A percentile compares a stretch with the other conserved stretches of the same genome.
These are phyloP conservation scores for Epipyxis sp. DNA, from an alignment of 108 stramenopile species.

Conservation along the genomic window DNA sequence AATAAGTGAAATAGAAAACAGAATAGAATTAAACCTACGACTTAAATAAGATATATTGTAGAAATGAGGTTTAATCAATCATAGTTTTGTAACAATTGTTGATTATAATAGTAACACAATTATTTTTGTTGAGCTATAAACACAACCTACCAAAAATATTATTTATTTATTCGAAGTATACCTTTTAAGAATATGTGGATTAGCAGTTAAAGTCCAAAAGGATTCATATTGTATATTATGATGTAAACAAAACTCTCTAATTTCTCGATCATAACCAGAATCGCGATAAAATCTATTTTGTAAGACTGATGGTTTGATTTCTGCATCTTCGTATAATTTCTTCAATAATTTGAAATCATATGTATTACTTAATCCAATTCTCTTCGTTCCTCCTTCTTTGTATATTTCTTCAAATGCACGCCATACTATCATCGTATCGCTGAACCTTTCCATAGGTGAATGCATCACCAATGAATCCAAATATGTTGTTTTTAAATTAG, in stretches of 20 bases:
- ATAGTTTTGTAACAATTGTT: too few species aligned
- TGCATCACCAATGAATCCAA: slow-evolving; percentile 70
- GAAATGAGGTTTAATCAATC: too few species aligned
- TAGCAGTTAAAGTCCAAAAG: slow-evolving; percentile 67
- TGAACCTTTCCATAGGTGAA: slow-evolving; percentile 56
- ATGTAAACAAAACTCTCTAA: slow-evolving; percentile 68
- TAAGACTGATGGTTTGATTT: slow-evolving; percentile 70
- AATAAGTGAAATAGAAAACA: too few species aligned
- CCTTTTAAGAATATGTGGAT: slow-evolving; percentile 60
- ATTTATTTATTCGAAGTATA: too few species aligned
- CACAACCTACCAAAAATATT: too few species aligned
- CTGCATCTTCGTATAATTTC: slow-evolving; percentile 54
- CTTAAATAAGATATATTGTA: too few species aligned
- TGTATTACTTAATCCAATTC: slow-evolving; percentile 71
- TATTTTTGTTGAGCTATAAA: too few species aligned
- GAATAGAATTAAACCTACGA: too few species aligned
- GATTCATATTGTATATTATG: slow-evolving; percentile 74
- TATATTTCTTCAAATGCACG: slow-evolving; percentile 66
- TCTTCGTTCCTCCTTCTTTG: slow-evolving; percentile 58
- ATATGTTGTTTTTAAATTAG: slow-evolving; percentile 72
- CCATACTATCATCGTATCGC: slow-evolving; percentile 66
- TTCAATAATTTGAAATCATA: slow-evolving; percentile 47
- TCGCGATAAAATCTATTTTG: slow-evolving; percentile 79
- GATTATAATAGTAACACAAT: too few species aligned
- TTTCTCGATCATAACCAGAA: slow-evolving; percentile 67